phyloP scores from a whole-genome alignment of 441 rosid genomes.

The Manihot esculenta region DNA sequence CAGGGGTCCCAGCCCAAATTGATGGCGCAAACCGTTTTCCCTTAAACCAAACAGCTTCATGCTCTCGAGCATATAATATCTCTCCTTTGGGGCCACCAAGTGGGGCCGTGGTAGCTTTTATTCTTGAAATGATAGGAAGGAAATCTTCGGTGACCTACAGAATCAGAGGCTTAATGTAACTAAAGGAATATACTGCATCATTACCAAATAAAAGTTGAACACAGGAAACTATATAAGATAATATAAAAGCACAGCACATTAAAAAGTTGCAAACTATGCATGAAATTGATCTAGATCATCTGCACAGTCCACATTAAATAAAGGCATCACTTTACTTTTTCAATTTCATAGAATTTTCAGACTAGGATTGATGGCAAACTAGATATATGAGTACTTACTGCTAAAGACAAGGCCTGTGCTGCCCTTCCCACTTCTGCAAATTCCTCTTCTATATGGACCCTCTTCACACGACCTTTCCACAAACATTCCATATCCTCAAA shows the following conservation, averaged over 20 bases:
- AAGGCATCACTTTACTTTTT: not conserved
- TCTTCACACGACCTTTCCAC: conserved; percentile 88
- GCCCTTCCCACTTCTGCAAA: conserved; percentile 60
- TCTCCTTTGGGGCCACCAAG: conserved; percentile 91
- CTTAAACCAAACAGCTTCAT: conserved; percentile 95
- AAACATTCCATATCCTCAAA: conserved; percentile 89
- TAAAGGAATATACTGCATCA: not conserved
- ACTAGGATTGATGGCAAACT: not conserved
- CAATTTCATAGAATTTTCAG: not conserved
- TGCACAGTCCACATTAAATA: not conserved
- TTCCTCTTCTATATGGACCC: conserved; percentile 72
- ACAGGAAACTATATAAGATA: not conserved
- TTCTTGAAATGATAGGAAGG: conserved; percentile 70
- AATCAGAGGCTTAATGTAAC: conserved; percentile 13
- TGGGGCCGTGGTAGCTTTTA: conserved; percentile 73
- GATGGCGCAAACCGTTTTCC: conserved; percentile 82
- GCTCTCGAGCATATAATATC: conserved; percentile 83
- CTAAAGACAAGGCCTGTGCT: conserved; percentile 68
- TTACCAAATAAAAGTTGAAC: not conserved
- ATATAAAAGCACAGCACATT: not conserved
- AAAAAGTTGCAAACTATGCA: not conserved
- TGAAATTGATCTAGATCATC: not conserved
- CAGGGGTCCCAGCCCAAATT: conserved; percentile 85
- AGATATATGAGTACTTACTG: conserved; percentile 43
- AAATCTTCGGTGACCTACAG: conserved; percentile 81